A percentile compares a stretch with the other conserved stretches of the same genome.
phyloP scores from a whole-genome alignment of 2,329 filamentous ascomycete genomes.

The Macrophomina pseudophaseolina region DNA sequence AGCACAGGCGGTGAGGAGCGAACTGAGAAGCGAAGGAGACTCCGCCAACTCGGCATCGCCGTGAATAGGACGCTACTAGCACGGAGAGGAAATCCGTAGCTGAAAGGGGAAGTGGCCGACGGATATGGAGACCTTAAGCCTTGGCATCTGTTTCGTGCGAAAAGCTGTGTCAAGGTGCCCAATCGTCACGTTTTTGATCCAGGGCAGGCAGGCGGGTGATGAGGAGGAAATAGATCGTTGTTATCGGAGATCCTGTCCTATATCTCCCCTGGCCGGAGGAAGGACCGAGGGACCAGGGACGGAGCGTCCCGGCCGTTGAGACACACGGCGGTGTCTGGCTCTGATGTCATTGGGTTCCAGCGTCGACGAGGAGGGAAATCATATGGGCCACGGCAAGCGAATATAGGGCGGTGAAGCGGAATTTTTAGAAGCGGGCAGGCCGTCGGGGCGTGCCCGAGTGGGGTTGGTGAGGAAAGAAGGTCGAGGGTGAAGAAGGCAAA shows the following conservation, averaged over 20 bases:
- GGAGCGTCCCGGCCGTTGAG: neutral
- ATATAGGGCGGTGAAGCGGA: neutral
- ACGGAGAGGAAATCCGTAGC: neutral
- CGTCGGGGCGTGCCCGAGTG: neutral
- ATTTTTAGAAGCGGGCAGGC: neutral
- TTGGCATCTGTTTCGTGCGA: neutral
- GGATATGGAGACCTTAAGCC: neutral
- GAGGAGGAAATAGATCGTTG: neutral
- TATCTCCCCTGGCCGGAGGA: neutral
- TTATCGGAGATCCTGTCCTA: slow-evolving; percentile 7
- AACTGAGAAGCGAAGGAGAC: no score
- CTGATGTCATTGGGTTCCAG: neutral
- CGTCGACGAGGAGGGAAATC: neutral
- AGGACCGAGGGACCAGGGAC: neutral
- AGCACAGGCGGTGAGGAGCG: neutral
- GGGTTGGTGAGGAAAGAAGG: neutral
- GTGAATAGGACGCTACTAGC: neutral
- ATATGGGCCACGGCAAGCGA: slow-evolving; percentile 13
- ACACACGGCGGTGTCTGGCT: neutral
- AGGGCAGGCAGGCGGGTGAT: neutral
- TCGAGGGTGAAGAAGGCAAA: neutral
- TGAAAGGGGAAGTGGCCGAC: neutral
- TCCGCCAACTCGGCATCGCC: neutral
- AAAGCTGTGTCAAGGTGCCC: no score
- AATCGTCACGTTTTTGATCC: neutral